These are phyloP conservation scores for Rhodotorula mucilaginosa DNA, from an alignment of 1,284 basidiomycete genomes.

Conservation along the genomic window DNA sequence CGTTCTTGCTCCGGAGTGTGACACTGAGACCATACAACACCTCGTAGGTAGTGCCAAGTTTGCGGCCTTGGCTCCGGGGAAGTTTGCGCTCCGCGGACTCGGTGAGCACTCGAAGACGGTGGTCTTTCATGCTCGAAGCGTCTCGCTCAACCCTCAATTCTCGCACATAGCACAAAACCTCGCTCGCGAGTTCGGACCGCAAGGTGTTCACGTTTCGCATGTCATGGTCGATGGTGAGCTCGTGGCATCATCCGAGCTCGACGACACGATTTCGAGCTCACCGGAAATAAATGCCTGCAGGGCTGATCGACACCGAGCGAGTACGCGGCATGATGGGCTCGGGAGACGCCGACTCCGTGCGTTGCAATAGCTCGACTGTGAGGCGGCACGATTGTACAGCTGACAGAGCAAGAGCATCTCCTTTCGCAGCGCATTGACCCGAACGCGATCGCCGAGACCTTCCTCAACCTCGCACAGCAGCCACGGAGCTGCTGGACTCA, in stretches of 20 bases:
- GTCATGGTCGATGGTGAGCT: constrained; percentile 49
- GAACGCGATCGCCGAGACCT: constrained; percentile 41
- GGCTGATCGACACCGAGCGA: constrained; percentile 36
- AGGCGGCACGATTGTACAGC: not conserved
- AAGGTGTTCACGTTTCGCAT: constrained; percentile 52
- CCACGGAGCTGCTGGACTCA: constrained; percentile 43
- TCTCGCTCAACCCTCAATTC: not conserved
- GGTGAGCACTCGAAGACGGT: constrained; percentile 3
- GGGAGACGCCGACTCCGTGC: constrained; percentile 8
- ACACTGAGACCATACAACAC: not conserved
- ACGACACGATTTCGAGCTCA: not conserved
- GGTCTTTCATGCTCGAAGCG: not conserved
- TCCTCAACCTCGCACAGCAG: constrained; percentile 49
- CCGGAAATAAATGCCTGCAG: not conserved
- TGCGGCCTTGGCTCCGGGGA: constrained; percentile 28
- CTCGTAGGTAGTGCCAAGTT: constrained; percentile 28
- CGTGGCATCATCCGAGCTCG: too few species aligned
- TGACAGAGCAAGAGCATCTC: too few species aligned
- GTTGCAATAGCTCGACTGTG: not conserved
- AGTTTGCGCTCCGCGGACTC: constrained; percentile 32
- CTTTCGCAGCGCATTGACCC: constrained; percentile 21
- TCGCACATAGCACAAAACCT: constrained; percentile 22
- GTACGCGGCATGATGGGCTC: constrained; percentile 16
- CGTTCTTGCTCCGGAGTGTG: too few species aligned
- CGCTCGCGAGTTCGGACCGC: constrained; percentile 50